Evolutionary conservation across 2,329 filamentous ascomycete genomes (phyloP).

Genomic region (Colletotrichum sp.): DNA sequence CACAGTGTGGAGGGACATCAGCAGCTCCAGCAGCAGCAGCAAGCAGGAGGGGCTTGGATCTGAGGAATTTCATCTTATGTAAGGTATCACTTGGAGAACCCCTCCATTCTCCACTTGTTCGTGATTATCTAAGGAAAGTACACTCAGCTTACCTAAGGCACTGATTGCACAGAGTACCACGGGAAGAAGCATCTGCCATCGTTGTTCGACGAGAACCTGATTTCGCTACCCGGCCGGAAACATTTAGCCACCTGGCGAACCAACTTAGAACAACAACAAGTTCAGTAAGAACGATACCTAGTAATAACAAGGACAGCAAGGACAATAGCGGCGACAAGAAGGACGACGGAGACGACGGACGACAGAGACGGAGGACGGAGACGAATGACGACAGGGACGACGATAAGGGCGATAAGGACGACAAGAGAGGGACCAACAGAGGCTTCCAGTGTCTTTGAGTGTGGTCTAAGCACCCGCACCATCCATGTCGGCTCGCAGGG

Average conservation of each 20-base stretch:
- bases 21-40: neutral
- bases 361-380: too few relatives aligned
- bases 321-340: neutral
- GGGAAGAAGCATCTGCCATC: neutral
- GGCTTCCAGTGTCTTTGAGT: neutral
- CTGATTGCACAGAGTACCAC: too few relatives aligned
- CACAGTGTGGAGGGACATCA: neutral
- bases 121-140: neutral
- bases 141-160: neutral
- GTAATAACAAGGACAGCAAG: neutral
- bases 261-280: too few relatives aligned
- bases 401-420: neutral
- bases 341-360: neutral
- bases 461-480: neutral
- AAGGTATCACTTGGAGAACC: neutral
- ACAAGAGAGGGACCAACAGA: neutral
- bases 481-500: neutral
- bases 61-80: neutral
- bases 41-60: neutral
- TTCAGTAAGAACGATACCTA: too few relatives aligned
- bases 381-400: too few relatives aligned
- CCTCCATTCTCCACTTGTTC: neutral
- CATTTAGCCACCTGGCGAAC: neutral
- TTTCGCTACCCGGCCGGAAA: neutral
- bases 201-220: too few relatives aligned